Percentiles rank a stretch among this genome's conserved stretches.
Conservation (phyloP, 23 red algal species). For the Gracilaria caudata region DNA sequence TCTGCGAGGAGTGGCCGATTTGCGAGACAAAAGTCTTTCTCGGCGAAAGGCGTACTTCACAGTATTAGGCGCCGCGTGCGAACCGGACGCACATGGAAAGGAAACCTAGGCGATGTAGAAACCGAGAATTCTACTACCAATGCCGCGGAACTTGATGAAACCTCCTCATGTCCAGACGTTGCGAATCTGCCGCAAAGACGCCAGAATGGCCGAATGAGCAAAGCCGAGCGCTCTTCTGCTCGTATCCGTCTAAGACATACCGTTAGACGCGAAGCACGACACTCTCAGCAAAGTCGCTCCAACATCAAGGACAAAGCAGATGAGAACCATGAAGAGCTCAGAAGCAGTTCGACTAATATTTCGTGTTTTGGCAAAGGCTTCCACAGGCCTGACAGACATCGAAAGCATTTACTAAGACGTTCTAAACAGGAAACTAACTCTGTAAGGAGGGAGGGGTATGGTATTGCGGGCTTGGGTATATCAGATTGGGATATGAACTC, state of each 20-base stretch:
- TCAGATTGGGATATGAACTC: constrained; percentile 50
- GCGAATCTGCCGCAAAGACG: background rate
- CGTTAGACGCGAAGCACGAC: background rate
- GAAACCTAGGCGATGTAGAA: background rate
- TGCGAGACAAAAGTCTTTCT: constrained; percentile 25
- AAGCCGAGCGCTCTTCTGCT: constrained; percentile 12
- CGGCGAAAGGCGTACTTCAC: constrained; percentile 20
- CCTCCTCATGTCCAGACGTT: constrained; percentile 13
- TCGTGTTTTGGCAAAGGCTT: constrained; percentile 30
- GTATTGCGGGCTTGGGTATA: constrained; percentile 22
- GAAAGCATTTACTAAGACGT: constrained; percentile 8
- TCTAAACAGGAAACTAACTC: constrained; percentile 14
- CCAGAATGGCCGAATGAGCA: background rate
- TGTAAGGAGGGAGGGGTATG: constrained; percentile 5
- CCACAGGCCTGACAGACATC: constrained; percentile 8
- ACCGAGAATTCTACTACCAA: background rate
- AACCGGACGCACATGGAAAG: constrained; percentile 2
- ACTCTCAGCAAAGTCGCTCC: constrained; percentile 5
- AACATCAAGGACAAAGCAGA: background rate
- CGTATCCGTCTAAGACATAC: constrained; percentile 14
- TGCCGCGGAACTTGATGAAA: constrained; percentile 6
- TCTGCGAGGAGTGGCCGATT: constrained; percentile 12
- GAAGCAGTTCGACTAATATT: constrained; percentile 3
- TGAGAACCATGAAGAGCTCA: background rate
- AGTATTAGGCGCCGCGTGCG: constrained; percentile 12